phyloP scores from a whole-genome alignment of 78 protist species.

The Planoprotostelium fungivorum region DNA sequence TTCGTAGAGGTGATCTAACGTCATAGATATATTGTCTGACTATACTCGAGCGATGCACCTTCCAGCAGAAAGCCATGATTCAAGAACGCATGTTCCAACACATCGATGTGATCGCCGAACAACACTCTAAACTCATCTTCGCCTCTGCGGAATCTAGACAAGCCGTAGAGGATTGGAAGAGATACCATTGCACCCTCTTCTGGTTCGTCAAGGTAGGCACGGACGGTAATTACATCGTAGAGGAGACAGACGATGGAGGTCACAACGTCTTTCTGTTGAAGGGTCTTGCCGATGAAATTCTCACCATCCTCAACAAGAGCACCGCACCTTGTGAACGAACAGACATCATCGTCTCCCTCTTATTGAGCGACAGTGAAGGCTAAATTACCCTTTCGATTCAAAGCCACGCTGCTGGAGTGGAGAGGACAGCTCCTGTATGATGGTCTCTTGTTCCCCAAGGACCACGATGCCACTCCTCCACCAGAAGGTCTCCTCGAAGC shows the following conservation, averaged over 20 bases:
- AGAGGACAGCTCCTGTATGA: background rate
- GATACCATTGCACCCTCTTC: background rate
- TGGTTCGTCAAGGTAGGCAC: background rate
- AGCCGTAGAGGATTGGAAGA: background rate
- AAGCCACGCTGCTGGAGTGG: background rate
- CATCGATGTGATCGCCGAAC: background rate
- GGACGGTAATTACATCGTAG: background rate
- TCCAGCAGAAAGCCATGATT: background rate
- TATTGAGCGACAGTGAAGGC: background rate
- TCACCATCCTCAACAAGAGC: background rate
- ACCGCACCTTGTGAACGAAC: background rate
- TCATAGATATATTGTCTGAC: background rate
- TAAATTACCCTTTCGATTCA: background rate
- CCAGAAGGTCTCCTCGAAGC: too few species aligned
- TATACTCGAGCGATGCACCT: background rate
- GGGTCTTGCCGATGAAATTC: background rate
- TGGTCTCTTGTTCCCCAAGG: background rate
- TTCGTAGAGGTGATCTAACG: background rate
- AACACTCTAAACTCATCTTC: background rate
- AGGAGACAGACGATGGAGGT: background rate
- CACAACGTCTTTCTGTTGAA: background rate
- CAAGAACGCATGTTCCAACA: background rate
- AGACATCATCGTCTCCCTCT: too few species aligned
- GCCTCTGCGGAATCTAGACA: background rate
- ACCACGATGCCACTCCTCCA: background rate